Percentiles rank a stretch among this genome's conserved stretches.
Conservation (phyloP, 768 basidiomycete genomes). For the Tubosaeta sp. region DNA sequence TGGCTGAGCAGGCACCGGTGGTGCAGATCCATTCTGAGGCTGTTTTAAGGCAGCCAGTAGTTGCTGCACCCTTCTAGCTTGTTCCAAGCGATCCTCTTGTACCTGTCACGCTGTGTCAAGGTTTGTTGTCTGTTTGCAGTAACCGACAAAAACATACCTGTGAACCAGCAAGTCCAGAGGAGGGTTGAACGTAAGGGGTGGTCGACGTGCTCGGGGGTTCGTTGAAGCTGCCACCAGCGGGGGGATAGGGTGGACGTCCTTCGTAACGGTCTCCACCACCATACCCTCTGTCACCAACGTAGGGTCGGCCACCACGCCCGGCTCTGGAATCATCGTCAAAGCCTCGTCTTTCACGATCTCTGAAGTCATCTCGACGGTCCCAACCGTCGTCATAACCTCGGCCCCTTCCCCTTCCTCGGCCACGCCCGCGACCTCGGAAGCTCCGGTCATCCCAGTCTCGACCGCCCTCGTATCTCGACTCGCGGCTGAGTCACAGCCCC, state of each 20-base stretch:
- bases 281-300: constrained; percentile 38
- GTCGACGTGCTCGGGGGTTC: constrained; percentile 21
- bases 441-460: constrained; percentile 47
- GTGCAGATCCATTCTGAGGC: constrained; percentile 39
- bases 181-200: constrained; percentile 26
- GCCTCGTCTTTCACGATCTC: constrained; percentile 33
- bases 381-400: constrained; percentile 38
- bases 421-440: constrained; percentile 36
- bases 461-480: constrained; percentile 34
- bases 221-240: constrained; percentile 18
- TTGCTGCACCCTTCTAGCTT: constrained; percentile 84
- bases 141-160: constrained; percentile 27
- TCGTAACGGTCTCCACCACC: constrained; percentile 44
- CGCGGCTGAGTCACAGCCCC: constrained; percentile 18
- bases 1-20: constrained; percentile 23
- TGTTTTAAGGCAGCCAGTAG: constrained; percentile 79
- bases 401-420: constrained; percentile 40
- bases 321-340: constrained; percentile 36
- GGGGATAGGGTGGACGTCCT: constrained; percentile 35
- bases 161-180: constrained; percentile 13
- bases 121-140: background rate
- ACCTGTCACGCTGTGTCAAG: constrained; percentile 3
- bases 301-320: constrained; percentile 35
- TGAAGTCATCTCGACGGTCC: constrained; percentile 42
- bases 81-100: constrained; percentile 77